These are phyloP conservation scores for Priceomyces melissophilus DNA, from an alignment of 805 yeast genomes.

Conservation along the genomic window DNA sequence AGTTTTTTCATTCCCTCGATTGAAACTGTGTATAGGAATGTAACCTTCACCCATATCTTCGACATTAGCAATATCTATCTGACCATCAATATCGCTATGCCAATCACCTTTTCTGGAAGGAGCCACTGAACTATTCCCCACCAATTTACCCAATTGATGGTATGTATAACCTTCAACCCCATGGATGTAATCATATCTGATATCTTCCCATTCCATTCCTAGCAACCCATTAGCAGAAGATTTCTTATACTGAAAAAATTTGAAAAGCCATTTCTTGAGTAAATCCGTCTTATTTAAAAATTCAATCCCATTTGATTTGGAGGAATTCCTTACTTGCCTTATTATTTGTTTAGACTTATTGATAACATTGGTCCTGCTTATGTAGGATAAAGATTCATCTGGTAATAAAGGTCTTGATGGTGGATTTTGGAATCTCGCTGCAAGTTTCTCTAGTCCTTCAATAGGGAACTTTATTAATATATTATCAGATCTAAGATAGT, in stretches of 20 bases:
- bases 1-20: conserved; percentile 28
- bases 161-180: conserved; percentile 37
- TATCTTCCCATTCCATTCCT: conserved; percentile 43
- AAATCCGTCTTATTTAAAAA: conserved; percentile 24
- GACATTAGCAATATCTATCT: conserved; percentile 4
- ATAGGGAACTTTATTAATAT: conserved; percentile 23
- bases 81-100: conserved; percentile 4
- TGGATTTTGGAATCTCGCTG: conserved; percentile 7
- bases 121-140: conserved; percentile 1
- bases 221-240: conserved; percentile 31
- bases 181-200: conserved; percentile 32
- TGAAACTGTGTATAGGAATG: conserved; percentile 32
- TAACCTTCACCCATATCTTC: conserved; percentile 20
- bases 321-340: conserved; percentile 23
- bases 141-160: conserved; percentile 28
- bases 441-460: conserved; percentile 13
- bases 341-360: conserved; percentile 23
- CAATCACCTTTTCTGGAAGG: conserved; percentile 3
- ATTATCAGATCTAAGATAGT: conserved; percentile 2
- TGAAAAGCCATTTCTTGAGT: conserved; percentile 28
- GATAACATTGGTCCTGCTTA: conserved; percentile 16
- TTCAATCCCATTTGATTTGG: conserved; percentile 23
- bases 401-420: conserved; percentile 10
- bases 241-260: conserved; percentile 36
- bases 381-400: conserved; percentile 17